These are phyloP conservation scores for Mallotus nudiflorus DNA, from an alignment of 345 rosid species.

Conservation along the genomic window DNA sequence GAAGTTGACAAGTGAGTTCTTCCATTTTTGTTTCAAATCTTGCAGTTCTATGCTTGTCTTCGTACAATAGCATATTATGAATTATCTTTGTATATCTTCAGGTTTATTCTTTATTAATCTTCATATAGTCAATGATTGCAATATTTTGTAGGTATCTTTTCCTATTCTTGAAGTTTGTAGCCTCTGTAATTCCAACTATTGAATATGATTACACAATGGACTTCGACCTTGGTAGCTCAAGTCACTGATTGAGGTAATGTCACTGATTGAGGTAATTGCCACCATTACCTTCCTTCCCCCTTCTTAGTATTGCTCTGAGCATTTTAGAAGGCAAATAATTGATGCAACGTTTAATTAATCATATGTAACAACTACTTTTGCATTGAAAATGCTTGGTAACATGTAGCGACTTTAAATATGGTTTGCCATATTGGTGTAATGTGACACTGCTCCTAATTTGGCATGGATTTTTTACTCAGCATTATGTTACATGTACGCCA, in stretches of 20 bases:
- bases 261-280: constrained; percentile 35
- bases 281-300: neutral
- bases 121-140: neutral
- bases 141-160: constrained; percentile 68
- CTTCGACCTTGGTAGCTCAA: constrained; percentile 91
- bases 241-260: constrained; percentile 54
- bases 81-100: neutral
- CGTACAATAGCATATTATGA: neutral
- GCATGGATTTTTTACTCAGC: neutral
- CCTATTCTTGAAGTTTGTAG: constrained; percentile 88
- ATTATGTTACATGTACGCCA: neutral
- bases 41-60: neutral
- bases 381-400: neutral
- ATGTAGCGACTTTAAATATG: neutral
- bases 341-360: neutral
- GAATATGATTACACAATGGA: constrained; percentile 96
- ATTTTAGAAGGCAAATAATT: too few relatives aligned
- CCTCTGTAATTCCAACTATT: constrained; percentile 92
- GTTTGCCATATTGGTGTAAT: neutral
- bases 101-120: neutral
- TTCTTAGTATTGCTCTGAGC: neutral
- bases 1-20: constrained; percentile 88
- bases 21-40: neutral
- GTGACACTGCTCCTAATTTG: neutral
- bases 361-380: too few relatives aligned